A percentile compares a stretch with the other conserved stretches of the same genome.
These are phyloP conservation scores for Colletotrichum tropicale DNA, from an alignment of 2,329 filamentous ascomycete species.

Conservation along the genomic window DNA sequence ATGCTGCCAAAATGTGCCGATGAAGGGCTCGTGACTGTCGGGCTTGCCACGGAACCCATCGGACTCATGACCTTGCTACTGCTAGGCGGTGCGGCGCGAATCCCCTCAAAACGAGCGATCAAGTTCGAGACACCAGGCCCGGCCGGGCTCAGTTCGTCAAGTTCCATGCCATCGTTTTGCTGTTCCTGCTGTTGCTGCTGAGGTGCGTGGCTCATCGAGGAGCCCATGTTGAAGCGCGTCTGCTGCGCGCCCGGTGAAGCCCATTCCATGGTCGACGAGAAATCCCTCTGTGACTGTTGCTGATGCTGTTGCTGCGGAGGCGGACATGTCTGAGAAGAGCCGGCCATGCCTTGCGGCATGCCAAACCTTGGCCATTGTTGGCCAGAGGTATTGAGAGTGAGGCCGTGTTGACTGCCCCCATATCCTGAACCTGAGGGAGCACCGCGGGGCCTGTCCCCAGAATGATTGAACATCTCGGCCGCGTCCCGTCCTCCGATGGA, in stretches of 20 bases:
- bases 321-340: constrained; percentile 31
- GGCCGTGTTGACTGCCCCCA: constrained; percentile 3
- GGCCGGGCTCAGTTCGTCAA: constrained; percentile 16
- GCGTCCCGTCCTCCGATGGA: constrained; percentile 33
- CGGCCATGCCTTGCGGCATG: constrained; percentile 29
- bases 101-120: constrained; percentile 43
- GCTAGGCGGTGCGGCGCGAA: constrained; percentile 36
- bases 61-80: constrained; percentile 30
- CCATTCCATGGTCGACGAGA: constrained; percentile 40
- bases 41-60: constrained; percentile 23
- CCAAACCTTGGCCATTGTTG: constrained; percentile 37
- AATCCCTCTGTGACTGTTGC: constrained; percentile 1
- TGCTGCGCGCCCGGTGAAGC: constrained; percentile 33
- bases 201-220: neutral
- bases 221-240: constrained; percentile 16
- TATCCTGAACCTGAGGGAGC: constrained; percentile 26
- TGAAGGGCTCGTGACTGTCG: constrained; percentile 23
- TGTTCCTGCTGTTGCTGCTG: neutral
- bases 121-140: constrained; percentile 39
- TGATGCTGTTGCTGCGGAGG: constrained; percentile 17
- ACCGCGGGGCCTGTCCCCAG: constrained; percentile 33
- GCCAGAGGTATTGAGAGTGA: constrained; percentile 32
- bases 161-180: constrained; percentile 20
- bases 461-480: constrained; percentile 43
- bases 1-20: constrained; percentile 37